Conservation (phyloP, 306 rosid genomes). For the Rubus parviflorus region DNA sequence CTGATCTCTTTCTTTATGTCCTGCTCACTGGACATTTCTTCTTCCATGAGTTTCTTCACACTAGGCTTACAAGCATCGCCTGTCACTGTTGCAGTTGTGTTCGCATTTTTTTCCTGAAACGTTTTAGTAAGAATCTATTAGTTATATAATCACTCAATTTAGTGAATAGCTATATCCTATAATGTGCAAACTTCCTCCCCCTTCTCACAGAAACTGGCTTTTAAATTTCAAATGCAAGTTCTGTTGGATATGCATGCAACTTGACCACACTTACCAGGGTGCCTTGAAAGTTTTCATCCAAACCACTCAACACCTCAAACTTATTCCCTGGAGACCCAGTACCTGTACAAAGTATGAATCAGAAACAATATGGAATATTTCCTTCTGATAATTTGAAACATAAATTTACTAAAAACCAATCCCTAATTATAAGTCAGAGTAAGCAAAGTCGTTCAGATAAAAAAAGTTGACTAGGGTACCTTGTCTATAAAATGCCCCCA, state of each 20-base stretch:
- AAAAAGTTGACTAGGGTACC: conserved; percentile 13
- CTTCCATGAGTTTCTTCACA: conserved; percentile 94
- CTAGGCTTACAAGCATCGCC: conserved; percentile 63
- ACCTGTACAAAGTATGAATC: conserved; percentile 45
- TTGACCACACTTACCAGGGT: conserved; percentile 49
- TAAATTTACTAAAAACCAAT: conserved; percentile 12
- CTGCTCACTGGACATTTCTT: conserved; percentile 74
- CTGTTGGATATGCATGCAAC: conserved; percentile 10
- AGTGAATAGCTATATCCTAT: not conserved
- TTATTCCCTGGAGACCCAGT: conserved; percentile 54
- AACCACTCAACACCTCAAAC: conserved; percentile 48
- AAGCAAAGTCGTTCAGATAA: conserved; percentile 12
- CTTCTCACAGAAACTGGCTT: not conserved
- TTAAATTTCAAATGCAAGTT: conserved; percentile 13
- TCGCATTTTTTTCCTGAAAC: conserved; percentile 61
- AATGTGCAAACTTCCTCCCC: not conserved
- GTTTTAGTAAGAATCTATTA: conserved; percentile 23
- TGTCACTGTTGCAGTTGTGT: conserved; percentile 29
- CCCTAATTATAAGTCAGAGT: conserved; percentile 5
- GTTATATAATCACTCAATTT: conserved; percentile 20
- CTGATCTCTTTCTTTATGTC: conserved; percentile 37
- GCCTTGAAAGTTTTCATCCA: conserved; percentile 54
- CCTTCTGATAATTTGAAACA: conserved; percentile 16
- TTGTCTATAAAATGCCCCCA: conserved; percentile 10
- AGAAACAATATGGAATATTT: conserved; percentile 13